Evolutionary conservation across 768 basidiomycete genomes (phyloP), one percentile per base, ranked within the genome.

Genomic region (Daedalea quercina): DNA sequence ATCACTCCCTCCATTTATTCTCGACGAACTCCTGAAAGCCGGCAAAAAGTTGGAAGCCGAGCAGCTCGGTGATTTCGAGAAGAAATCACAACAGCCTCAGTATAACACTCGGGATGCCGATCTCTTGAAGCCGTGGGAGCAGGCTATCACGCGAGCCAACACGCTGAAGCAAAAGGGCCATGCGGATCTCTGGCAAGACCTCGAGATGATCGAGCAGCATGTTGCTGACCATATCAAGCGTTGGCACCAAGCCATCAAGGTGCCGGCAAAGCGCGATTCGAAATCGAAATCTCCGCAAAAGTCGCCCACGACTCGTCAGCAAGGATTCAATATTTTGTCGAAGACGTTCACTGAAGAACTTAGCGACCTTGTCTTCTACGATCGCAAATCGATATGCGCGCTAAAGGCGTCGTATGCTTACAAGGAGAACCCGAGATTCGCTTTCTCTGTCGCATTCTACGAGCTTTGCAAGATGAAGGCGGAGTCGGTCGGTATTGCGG

Each of bases 401-500:
- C 15, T 60, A 42, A 50, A 54, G 51, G 63, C 84, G 0, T 84
- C 85, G 0, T 80, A 71, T 37, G 84, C 85, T 0, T 79, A 78
- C 50, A 31, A 3, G 0, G 49, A 57, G n/a, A 56, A 56, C 1
- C 26, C 56, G 8, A 51, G 9, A 0, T 84, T 86, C 50, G 82
- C 67, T 0, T 83, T 83, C 59, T 56, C 58, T 0, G 74, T 85
- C 28, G 83, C 84, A 0, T 85, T 80, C 56, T 59, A 56, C 15
- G 69, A 71, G 1, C 57, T 86, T 1, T 82, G 81, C 56, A 47
- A 42, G 3, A 78, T 87, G 68, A 86, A 87, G 63, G 81, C 81
- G 0, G 60, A 62, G 3, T 68, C 74, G 4, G 31, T 42, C n/a
- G 48, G 50, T 3, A 42, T 57, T 0, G 50, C 51, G 19, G 55